phyloP scores from a whole-genome alignment of 2,329 filamentous ascomycete species.

The Hymenoscyphus scutula region DNA sequence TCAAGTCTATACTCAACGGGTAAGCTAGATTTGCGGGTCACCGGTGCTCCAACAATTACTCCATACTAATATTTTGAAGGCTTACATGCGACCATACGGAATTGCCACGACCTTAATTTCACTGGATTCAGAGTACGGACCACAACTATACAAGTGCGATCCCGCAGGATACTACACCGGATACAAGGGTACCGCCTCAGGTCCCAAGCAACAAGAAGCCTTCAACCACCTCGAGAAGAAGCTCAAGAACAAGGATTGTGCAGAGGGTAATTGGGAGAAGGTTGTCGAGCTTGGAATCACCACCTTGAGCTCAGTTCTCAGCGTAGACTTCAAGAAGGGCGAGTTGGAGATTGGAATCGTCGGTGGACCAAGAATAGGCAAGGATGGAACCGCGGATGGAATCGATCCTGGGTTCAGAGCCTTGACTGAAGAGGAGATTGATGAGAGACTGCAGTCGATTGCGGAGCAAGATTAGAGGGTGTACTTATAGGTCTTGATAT shows the following conservation, averaged over 20 bases:
- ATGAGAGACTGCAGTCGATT: conserved; percentile 95
- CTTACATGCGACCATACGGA: conserved; percentile 97
- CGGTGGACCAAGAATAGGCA: conserved; percentile 76
- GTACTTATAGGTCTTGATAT: conserved; percentile 4
- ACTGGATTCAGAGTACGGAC: conserved; percentile 85
- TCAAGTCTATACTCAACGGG: conserved; percentile 97
- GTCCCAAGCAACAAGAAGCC: conserved; percentile 97
- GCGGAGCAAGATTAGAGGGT: conserved; percentile 87
- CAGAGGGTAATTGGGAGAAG: conserved; percentile 91
- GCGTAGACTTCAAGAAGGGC: conserved; percentile 99
- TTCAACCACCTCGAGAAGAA: conserved; percentile 99
- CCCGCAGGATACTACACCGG: conserved; percentile 97
- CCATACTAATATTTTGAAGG: conserved; percentile 46
- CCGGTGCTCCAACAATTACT: not conserved
- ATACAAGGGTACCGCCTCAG: conserved; percentile 96
- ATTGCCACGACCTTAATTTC: conserved; percentile 95
- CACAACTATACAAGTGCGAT: conserved; percentile 97
- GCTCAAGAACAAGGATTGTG: conserved; percentile 97
- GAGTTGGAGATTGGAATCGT: conserved; percentile 98
- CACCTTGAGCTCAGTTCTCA: conserved; percentile 91
- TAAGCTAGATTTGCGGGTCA: conserved; percentile 45
- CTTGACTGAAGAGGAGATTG: conserved; percentile 95
- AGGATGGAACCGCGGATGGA: conserved; percentile 81
- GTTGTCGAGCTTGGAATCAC: conserved; percentile 97
- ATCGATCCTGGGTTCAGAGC: conserved; percentile 77